Conservation (phyloP, 176 grass and related monocot species). For the Avena insularis region DNA sequence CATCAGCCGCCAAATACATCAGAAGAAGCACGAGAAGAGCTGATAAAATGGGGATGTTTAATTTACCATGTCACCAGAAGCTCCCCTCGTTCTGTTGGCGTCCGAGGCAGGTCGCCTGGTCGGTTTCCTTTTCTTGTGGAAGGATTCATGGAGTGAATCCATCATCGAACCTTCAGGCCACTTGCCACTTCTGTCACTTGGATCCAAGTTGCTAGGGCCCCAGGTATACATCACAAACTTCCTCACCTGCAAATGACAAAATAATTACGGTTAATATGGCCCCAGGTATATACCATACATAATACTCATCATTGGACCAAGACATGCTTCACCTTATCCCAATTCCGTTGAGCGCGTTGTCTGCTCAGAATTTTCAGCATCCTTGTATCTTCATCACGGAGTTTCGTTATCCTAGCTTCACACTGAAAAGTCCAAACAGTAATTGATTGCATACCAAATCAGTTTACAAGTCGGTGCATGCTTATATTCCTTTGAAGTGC, state of each 20-base stretch:
- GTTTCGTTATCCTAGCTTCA: constrained; percentile 77
- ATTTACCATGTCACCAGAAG: constrained; percentile 54
- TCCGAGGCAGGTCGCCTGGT: constrained; percentile 29
- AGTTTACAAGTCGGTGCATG: not conserved
- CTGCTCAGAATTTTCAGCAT: constrained; percentile 72
- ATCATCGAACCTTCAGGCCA: constrained; percentile 61
- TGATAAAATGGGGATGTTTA: not conserved
- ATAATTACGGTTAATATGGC: constrained; percentile 1
- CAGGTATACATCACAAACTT: constrained; percentile 99
- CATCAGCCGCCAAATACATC: not conserved
- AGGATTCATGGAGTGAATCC: constrained; percentile 64
- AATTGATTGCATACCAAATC: constrained; percentile 37
- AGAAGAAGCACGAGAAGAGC: not conserved
- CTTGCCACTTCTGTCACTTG: constrained; percentile 66
- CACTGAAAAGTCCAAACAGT: constrained; percentile 55
- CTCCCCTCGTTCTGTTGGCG: constrained; percentile 31
- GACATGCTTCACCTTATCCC: constrained; percentile 77
- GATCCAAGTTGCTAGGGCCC: constrained; percentile 85
- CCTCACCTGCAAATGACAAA: constrained; percentile 60
- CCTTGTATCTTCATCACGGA: constrained; percentile 70
- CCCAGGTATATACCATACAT: constrained; percentile 1
- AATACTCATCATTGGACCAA: constrained; percentile 26
- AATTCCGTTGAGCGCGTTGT: constrained; percentile 74
- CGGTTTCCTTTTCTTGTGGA: constrained; percentile 67
- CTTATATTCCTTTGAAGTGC: constrained; percentile 30